Conservation (phyloP, 2,329 filamentous ascomycete species). For the Ceratocystis alfenasii region DNA sequence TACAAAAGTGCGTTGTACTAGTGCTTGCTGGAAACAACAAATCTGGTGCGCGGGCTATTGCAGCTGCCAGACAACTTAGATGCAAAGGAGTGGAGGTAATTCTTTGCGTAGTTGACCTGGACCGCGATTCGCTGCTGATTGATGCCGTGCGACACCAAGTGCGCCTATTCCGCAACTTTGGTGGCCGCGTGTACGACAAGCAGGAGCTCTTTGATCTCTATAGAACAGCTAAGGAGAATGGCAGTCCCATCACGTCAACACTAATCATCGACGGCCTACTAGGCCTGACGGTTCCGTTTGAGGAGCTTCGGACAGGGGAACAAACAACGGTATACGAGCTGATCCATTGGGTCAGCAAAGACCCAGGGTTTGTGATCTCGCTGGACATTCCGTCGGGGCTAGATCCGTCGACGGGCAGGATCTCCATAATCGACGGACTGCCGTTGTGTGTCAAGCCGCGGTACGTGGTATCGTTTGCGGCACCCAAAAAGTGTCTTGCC, state of each 20-base stretch:
- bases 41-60: slow-evolving; percentile 70
- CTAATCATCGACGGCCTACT: slow-evolving; percentile 83
- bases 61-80: slow-evolving; percentile 73
- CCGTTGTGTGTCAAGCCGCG: slow-evolving; percentile 70
- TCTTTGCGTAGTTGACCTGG: slow-evolving; percentile 72
- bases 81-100: slow-evolving; percentile 73
- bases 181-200: slow-evolving; percentile 57
- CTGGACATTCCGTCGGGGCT: slow-evolving; percentile 88
- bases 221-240: slow-evolving; percentile 33
- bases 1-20: slow-evolving; percentile 40
- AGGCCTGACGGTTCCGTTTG: slow-evolving; percentile 75
- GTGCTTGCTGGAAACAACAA: slow-evolving; percentile 94
- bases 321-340: slow-evolving; percentile 77
- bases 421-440: slow-evolving; percentile 57
- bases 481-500: slow-evolving; percentile 72
- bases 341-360: slow-evolving; percentile 87
- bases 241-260: slow-evolving; percentile 43
- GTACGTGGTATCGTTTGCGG: slow-evolving; percentile 73
- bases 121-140: slow-evolving; percentile 68
- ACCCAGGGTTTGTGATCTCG: slow-evolving; percentile 67
- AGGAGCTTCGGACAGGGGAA: slow-evolving; percentile 71
- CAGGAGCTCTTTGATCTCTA: slow-evolving; percentile 49
- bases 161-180: slow-evolving; percentile 71
- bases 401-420: slow-evolving; percentile 62
- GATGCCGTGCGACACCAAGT: slow-evolving; percentile 72